Evolutionary conservation across 192 early-diverging fungal genomes (phyloP).

Genomic region (Podila epicladia): DNA sequence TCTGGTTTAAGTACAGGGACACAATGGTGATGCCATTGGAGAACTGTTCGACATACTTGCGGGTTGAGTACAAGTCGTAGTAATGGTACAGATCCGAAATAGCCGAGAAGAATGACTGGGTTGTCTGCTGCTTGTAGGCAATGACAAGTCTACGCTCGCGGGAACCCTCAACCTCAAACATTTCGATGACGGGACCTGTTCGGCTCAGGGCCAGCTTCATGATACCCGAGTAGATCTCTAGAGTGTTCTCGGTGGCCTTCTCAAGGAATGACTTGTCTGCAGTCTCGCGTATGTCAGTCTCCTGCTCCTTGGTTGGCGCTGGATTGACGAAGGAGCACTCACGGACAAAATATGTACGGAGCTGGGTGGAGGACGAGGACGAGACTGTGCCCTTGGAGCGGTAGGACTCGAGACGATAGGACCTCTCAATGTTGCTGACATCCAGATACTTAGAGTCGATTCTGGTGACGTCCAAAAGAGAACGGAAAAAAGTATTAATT

Average conservation of each 20-base stretch:
- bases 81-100: slow-evolving; percentile 98
- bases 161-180: slow-evolving; percentile 87
- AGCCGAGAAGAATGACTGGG: slow-evolving; percentile 91
- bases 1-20: slow-evolving; percentile 89
- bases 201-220: slow-evolving; percentile 86
- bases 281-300: slow-evolving; percentile 82
- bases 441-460: slow-evolving; percentile 95
- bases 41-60: slow-evolving; percentile 99
- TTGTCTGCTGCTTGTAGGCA: slow-evolving; percentile 90
- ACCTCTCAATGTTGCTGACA: slow-evolving; percentile 67
- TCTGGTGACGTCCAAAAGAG: slow-evolving; percentile 31
- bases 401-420: slow-evolving; percentile 96
- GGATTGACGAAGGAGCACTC: slow-evolving; percentile 92
- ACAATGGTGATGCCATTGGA: slow-evolving; percentile 97
- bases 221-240: slow-evolving; percentile 86
- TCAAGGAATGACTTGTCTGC: slow-evolving; percentile 93
- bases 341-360: slow-evolving; percentile 95
- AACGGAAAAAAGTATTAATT: too few relatives aligned
- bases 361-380: slow-evolving; percentile 80
- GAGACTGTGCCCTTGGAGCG: slow-evolving; percentile 94
- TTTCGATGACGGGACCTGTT: slow-evolving; percentile 93
- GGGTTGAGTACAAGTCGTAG: slow-evolving; percentile 93
- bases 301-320: slow-evolving; percentile 76
- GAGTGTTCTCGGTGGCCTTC: slow-evolving; percentile 93
- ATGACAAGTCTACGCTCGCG: slow-evolving; percentile 93